A percentile compares a stretch with the other conserved stretches of the same genome.
These are phyloP conservation scores for Thraustochytrium striatum DNA, from an alignment of 352 stramenopile genomes.

Conservation along the genomic window DNA sequence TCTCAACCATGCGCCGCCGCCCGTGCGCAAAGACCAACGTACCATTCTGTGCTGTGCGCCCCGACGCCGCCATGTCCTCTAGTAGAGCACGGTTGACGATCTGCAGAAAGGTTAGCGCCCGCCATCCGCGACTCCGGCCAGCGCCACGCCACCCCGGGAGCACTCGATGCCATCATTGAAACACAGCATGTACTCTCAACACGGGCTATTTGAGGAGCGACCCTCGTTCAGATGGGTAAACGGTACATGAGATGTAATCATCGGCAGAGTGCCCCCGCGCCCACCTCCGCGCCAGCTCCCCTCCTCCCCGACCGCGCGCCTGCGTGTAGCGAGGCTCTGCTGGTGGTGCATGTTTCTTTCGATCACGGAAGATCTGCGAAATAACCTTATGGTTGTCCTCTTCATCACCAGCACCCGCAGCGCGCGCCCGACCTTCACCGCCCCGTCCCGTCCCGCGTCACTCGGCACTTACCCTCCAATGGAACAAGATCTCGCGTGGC, in stretches of 20 bases:
- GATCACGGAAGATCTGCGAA: not conserved
- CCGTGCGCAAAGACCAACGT: not conserved
- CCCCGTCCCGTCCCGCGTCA: no score
- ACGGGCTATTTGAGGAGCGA: not conserved
- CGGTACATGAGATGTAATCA: not conserved
- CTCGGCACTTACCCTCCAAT: no score
- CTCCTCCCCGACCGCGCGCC: not conserved
- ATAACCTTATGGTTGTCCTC: not conserved
- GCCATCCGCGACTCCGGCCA: not conserved
- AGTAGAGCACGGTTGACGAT: no score
- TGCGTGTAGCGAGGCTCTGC: not conserved
- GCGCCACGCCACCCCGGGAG: not conserved
- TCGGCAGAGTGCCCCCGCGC: not conserved
- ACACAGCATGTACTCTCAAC: not conserved
- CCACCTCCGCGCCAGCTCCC: no score
- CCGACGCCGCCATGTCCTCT: not conserved
- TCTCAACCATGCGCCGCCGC: not conserved
- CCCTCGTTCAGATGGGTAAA: not conserved
- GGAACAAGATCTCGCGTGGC: no score
- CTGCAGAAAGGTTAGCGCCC: not conserved
- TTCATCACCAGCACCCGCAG: not conserved
- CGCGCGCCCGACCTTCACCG: not conserved
- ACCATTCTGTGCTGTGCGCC: not conserved
- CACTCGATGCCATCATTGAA: not conserved
- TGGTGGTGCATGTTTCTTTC: slow-evolving; percentile 1